Conservation (phyloP, 1,284 basidiomycete species). For the Puccinia hordei region DNA sequence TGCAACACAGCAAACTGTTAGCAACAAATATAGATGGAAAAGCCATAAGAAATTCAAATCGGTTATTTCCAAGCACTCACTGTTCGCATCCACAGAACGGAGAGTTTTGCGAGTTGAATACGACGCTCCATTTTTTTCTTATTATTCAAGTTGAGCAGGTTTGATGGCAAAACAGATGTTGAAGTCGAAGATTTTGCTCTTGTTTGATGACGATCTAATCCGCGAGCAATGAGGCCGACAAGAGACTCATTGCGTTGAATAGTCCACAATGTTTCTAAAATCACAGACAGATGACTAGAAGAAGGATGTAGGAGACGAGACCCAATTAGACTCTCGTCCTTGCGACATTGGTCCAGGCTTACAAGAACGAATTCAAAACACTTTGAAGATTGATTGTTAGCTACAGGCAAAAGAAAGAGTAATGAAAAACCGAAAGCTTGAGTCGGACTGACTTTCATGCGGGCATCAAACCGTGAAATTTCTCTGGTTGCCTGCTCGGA, state of each 20-base stretch:
- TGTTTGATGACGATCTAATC: constrained; percentile 7
- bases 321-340: constrained; percentile 5
- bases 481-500: background rate
- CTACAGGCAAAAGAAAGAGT: background rate
- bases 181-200: background rate
- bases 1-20: background rate
- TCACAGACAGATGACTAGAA: background rate
- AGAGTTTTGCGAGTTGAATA: constrained; percentile 2
- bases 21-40: background rate
- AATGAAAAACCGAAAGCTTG: background rate
- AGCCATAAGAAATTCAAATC: background rate
- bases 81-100: constrained; percentile 24
- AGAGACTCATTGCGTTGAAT: constrained; percentile 29
- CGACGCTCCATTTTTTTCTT: background rate
- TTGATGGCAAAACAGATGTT: background rate
- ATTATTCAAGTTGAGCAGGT: background rate
- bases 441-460: constrained; percentile 14
- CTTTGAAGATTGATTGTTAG: background rate
- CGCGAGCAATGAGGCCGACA: constrained; percentile 2
- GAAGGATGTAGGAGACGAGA: constrained; percentile 14
- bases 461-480: background rate
- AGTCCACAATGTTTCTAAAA: constrained; percentile 4
- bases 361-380: constrained; percentile 7
- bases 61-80: background rate
- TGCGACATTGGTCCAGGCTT: constrained; percentile 9